These are phyloP conservation scores for Tylopilus sp. DNA, from an alignment of 1,284 basidiomycete species.

Conservation along the genomic window DNA sequence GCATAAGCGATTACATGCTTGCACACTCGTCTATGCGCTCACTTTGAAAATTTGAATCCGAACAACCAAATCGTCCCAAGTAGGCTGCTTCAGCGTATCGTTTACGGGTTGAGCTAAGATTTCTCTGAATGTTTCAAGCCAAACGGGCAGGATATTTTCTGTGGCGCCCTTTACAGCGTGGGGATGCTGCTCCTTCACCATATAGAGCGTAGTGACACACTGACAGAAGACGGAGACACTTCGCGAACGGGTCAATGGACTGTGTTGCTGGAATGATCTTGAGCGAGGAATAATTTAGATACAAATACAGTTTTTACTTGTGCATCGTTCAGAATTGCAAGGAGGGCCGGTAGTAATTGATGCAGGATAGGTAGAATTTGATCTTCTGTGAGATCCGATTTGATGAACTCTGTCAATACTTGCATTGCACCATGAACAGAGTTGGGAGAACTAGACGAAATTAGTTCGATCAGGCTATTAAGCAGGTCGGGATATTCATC, in stretches of 20 bases:
- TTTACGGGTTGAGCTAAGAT: conserved; percentile 63
- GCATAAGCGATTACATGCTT: neutral
- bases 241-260: conserved; percentile 75
- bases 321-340: conserved; percentile 75
- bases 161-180: conserved; percentile 82
- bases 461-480: conserved; percentile 63
- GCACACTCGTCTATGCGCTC: conserved; percentile 15
- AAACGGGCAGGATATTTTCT: conserved; percentile 77
- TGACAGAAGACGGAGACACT: conserved; percentile 89
- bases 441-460: conserved; percentile 67
- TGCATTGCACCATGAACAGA: conserved; percentile 94
- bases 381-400: conserved; percentile 86
- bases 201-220: conserved; percentile 85
- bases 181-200: conserved; percentile 91
- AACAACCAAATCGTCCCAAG: conserved; percentile 78
- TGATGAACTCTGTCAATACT: conserved; percentile 89
- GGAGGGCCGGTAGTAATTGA: conserved; percentile 78
- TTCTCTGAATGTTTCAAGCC: conserved; percentile 83
- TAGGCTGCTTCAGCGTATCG: conserved; percentile 54
- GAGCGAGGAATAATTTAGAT: conserved; percentile 2
- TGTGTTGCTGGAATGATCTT: conserved; percentile 52
- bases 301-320: conserved; percentile 46
- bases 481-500: conserved; percentile 89
- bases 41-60: conserved; percentile 80
- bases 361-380: conserved; percentile 86